Conservation (phyloP, 163 green algal species). For the Coccomyxa subellipsoidea region DNA sequence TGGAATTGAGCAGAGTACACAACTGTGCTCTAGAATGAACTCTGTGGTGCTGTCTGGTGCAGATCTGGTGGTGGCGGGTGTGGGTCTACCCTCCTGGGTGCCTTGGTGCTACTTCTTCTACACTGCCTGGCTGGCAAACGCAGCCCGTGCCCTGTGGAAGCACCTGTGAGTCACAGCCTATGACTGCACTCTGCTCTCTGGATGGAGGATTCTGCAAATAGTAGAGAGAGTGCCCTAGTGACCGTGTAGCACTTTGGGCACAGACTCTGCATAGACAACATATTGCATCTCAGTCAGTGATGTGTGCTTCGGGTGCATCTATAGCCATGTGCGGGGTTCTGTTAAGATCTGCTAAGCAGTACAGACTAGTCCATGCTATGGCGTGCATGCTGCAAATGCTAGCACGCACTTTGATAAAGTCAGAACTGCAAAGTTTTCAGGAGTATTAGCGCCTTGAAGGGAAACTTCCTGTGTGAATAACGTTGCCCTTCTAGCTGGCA, state of each 20-base stretch:
- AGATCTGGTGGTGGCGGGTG: not conserved
- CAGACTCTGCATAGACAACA: too few relatives aligned
- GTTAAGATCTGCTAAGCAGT: too few relatives aligned
- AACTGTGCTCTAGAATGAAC: not conserved
- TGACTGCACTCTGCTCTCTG: too few relatives aligned
- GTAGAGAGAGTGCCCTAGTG: too few relatives aligned
- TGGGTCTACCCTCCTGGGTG: conserved; percentile 27
- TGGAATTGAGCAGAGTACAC: too few relatives aligned
- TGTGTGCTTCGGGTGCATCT: too few relatives aligned
- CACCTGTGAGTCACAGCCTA: not conserved
- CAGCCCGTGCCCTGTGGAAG: conserved; percentile 41
- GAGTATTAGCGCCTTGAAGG: not conserved
- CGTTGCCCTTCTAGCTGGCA: not conserved
- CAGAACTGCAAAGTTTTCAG: not conserved
- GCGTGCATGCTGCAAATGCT: not conserved
- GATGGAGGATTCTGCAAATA: too few relatives aligned
- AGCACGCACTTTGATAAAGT: not conserved
- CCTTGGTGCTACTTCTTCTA: conserved; percentile 70
- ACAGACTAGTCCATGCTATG: not conserved
- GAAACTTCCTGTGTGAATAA: not conserved
- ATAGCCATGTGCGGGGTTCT: too few relatives aligned
- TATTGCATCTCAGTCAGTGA: too few relatives aligned
- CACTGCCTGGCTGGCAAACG: conserved; percentile 40
- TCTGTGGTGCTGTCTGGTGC: not conserved
- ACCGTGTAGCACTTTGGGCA: too few relatives aligned